These are phyloP conservation scores for Eucalyptus leucophloia DNA, from an alignment of 345 rosid species.

Conservation along the genomic window DNA sequence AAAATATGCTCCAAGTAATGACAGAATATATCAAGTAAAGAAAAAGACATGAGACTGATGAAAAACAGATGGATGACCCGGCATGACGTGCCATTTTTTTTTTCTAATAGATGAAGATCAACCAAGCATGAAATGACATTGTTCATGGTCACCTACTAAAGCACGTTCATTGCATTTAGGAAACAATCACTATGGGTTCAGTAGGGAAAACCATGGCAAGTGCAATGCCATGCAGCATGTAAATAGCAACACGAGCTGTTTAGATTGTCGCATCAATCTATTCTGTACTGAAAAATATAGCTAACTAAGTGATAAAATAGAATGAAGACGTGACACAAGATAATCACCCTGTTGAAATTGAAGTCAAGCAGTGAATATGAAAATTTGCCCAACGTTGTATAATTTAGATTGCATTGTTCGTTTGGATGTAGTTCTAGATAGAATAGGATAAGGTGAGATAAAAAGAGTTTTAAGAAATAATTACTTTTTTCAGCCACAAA, in stretches of 20 bases:
- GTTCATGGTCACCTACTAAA: not conserved
- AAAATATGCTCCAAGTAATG: too few relatives aligned
- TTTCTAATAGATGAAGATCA: not conserved
- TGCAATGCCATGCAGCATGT: not conserved
- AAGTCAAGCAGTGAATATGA: not conserved
- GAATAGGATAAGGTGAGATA: not conserved
- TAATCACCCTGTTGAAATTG: not conserved
- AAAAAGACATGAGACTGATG: too few relatives aligned
- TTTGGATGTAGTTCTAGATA: too few relatives aligned
- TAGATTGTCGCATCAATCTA: not conserved
- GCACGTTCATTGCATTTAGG: not conserved
- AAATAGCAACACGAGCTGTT: not conserved
- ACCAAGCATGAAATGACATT: not conserved
- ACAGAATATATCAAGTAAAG: too few relatives aligned
- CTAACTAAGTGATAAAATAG: not conserved
- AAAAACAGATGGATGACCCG: too few relatives aligned
- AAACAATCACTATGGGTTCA: not conserved
- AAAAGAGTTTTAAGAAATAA: not conserved
- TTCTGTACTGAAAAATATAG: not conserved
- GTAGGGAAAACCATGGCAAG: not conserved
- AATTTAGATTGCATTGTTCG: too few relatives aligned
- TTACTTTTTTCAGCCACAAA: not conserved
- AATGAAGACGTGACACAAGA: not conserved
- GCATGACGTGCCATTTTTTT: too few relatives aligned
- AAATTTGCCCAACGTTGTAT: too few relatives aligned